Evolutionary conservation across 305 asterid genomes (phyloP).

Genomic region (Fraxinus nigra): DNA sequence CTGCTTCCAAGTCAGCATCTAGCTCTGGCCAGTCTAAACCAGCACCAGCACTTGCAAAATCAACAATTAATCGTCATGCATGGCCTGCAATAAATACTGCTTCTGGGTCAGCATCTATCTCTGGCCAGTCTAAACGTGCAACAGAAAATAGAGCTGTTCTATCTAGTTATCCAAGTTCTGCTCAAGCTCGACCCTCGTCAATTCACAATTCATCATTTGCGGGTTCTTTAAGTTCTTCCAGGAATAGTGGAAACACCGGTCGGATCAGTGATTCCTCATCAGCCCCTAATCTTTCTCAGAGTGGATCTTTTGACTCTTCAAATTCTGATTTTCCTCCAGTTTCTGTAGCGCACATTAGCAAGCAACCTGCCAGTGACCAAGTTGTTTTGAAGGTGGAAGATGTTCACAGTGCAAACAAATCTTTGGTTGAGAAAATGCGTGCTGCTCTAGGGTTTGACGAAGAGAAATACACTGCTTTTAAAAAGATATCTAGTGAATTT

Average conservation of each 20-base stretch:
- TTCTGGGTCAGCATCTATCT: constrained; percentile 56
- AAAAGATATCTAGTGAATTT: constrained; percentile 71
- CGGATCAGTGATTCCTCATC: constrained; percentile 70
- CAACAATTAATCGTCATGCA: constrained; percentile 20
- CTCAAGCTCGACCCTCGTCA: constrained; percentile 34
- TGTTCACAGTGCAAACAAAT: constrained; percentile 78
- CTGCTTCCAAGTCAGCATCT: constrained; percentile 55
- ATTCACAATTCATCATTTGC: constrained; percentile 43
- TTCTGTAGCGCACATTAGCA: constrained; percentile 51
- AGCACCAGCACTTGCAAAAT: constrained; percentile 15
- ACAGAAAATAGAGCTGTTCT: constrained; percentile 36
- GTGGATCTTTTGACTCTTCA: constrained; percentile 43
- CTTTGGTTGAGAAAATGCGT: constrained; percentile 84
- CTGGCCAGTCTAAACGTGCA: constrained; percentile 40
- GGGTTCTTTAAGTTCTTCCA: constrained; percentile 41
- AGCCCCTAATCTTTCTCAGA: constrained; percentile 67
- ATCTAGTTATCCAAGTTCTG: constrained; percentile 33
- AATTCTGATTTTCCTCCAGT: constrained; percentile 72
- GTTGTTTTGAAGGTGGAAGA: constrained; percentile 45
- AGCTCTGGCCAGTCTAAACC: constrained; percentile 46
- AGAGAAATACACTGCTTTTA: constrained; percentile 71
- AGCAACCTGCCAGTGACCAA: constrained; percentile 34
- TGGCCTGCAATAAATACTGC: constrained; percentile 64
- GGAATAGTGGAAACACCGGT: constrained; percentile 42
- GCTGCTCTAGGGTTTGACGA: constrained; percentile 63